Evolutionary conservation across 2,329 filamentous ascomycete species (phyloP).

Genomic region (Ophiostoma perfectum): DNA sequence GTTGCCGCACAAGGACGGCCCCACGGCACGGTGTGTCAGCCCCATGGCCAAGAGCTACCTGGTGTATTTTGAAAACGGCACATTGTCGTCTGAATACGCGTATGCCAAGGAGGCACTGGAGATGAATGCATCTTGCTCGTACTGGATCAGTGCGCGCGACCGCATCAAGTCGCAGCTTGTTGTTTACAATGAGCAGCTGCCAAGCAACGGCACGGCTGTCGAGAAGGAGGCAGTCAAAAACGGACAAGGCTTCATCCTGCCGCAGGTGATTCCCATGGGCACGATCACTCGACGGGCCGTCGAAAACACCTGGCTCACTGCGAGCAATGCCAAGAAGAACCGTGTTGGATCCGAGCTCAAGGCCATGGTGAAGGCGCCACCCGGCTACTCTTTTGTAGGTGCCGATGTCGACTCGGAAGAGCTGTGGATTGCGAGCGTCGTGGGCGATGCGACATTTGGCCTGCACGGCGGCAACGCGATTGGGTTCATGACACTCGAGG

Average conservation of each 20-base stretch:
- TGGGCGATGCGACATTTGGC: conserved; percentile 91
- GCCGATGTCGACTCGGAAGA: conserved; percentile 97
- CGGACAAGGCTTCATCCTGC: conserved; percentile 73
- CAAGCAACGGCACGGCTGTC: neutral
- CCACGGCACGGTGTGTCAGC: conserved; percentile 73
- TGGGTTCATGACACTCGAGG: conserved; percentile 98
- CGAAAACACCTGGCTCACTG: conserved; percentile 97
- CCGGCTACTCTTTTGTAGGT: conserved; percentile 88
- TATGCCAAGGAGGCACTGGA: conserved; percentile 93
- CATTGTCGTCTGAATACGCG: conserved; percentile 75
- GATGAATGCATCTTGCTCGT: conserved; percentile 98
- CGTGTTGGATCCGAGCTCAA: conserved; percentile 95
- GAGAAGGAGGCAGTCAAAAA: conserved; percentile 25
- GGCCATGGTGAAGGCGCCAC: conserved; percentile 88
- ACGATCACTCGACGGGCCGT: conserved; percentile 92
- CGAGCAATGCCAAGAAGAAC: conserved; percentile 93
- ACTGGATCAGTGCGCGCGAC: conserved; percentile 95
- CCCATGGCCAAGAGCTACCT: conserved; percentile 90
- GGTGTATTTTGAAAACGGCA: conserved; percentile 84
- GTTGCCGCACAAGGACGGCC: conserved; percentile 92
- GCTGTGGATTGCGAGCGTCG: conserved; percentile 92
- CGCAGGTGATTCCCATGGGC: conserved; percentile 96
- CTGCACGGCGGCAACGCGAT: conserved; percentile 95
- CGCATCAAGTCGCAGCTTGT: conserved; percentile 94
- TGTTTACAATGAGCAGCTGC: conserved; percentile 54